Evolutionary conservation across 345 rosid genomes (phyloP), one percentile per base, ranked within the genome.

Genomic region (Hibiscus mutabilis): DNA sequence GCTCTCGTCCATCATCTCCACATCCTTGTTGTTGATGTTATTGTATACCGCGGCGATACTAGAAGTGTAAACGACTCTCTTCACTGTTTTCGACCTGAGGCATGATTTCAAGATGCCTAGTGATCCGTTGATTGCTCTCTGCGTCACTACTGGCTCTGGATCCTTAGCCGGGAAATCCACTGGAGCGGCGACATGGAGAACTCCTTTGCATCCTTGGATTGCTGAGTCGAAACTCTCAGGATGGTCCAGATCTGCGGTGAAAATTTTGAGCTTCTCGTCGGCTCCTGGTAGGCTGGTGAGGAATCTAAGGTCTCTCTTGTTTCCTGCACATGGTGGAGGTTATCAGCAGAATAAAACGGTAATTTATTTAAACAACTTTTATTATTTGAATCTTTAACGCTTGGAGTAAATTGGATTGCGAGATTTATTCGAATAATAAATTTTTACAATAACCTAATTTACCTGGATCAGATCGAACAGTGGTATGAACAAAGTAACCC

Each of bases 1-100:
- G 8, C 66, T 60, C 46, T 61, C 66, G 10, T 61, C 46, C 66
- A 61, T n/a, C 46, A 33, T 33, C 6, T 61, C 66, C 6, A n/a
- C 66, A 16, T 33, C 10, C 14, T 33, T 9, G 6, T 33, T 61
- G 25, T 61, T n/a, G 46, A 16, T 37, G 42, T 37, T 37, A 37
- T 37, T n/a, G 1, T 7, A 29, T 5, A 62, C 66, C 0, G 66
- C 15, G 2, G 47, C 46, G 21, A 15, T 27, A 33, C 47, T 61
- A 33, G 93, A 86, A 60, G 93, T 88, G 80, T 85, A 92, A 3
- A 89, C 84, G 0, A 88, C 83, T 6, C 88, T 78, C 72, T 82
- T 85, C 33, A 89, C 90, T 0, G 88, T 86, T 69, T 79, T 82
- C 7, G 86, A 72, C 12, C 82, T 79, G 68, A 81, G 35, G 81